Conservation (phyloP, 164 flowering plant genomes). For the Taxillus chinensis region DNA sequence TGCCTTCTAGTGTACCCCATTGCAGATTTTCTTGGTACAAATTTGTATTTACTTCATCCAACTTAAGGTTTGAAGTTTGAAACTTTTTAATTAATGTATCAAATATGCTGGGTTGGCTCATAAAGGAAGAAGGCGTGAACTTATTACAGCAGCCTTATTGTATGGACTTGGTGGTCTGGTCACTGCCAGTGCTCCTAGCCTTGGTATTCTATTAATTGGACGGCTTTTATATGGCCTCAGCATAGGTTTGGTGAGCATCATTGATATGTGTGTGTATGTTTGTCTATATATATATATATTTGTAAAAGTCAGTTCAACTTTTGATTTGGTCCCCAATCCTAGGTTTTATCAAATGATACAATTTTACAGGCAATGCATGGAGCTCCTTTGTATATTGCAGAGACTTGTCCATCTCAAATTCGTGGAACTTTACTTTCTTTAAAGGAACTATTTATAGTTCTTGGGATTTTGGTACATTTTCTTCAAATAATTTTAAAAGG, state of each 20-base stretch:
- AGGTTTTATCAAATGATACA: conserved; percentile 3
- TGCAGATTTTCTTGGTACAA: conserved; percentile 88
- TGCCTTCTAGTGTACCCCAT: conserved; percentile 71
- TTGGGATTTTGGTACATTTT: conserved; percentile 73
- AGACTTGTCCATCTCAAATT: conserved; percentile 85
- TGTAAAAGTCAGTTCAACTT: not conserved
- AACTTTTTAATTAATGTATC: not conserved
- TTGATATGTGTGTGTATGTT: no score
- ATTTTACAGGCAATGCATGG: conserved; percentile 90
- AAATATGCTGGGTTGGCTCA: conserved; percentile 1
- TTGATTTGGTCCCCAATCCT: conserved; percentile 1
- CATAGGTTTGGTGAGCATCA: conserved; percentile 76
- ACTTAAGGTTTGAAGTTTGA: not conserved
- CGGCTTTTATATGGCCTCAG: conserved; percentile 85
- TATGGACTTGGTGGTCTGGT: conserved; percentile 55
- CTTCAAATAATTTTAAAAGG: not conserved
- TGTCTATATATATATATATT: no score
- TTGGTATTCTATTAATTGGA: conserved; percentile 59
- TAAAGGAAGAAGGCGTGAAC: conserved; percentile 81
- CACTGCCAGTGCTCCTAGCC: conserved; percentile 64
- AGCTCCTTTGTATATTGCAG: conserved; percentile 94
- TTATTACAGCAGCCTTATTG: conserved; percentile 53
- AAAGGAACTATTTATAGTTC: conserved; percentile 84
- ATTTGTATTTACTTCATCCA: conserved; percentile 3
- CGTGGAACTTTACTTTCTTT: conserved; percentile 89